Evolutionary conservation across 148 eudicot genomes (phyloP).

Genomic region (Cornus suecica): DNA sequence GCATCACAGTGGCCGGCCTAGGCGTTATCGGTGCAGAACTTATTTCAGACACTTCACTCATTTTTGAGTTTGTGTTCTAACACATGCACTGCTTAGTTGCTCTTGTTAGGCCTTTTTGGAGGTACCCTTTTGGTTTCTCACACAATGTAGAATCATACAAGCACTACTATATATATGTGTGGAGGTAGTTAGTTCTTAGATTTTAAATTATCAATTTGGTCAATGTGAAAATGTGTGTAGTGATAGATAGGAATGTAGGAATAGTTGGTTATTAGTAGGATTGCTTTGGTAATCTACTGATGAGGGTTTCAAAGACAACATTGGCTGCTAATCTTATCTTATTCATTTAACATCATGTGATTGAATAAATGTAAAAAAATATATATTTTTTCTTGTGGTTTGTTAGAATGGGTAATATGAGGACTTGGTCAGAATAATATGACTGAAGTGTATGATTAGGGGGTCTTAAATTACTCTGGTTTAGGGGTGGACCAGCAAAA

Average conservation of each 20-base stretch:
- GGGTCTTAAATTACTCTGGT: background rate
- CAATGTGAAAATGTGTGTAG: background rate
- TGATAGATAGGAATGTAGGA: background rate
- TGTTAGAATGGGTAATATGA: background rate
- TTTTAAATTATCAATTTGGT: too few relatives aligned
- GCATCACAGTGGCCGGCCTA: background rate
- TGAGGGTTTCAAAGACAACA: background rate
- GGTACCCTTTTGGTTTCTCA: background rate
- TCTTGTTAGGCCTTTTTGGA: background rate
- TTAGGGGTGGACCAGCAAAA: background rate
- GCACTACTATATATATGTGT: too few relatives aligned
- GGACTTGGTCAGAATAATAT: background rate
- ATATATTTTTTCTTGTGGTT: too few relatives aligned
- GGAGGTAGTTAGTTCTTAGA: too few relatives aligned
- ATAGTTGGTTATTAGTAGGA: too few relatives aligned
- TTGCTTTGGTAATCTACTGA: background rate
- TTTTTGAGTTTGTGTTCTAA: background rate
- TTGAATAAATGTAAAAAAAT: too few relatives aligned
- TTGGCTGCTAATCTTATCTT: background rate
- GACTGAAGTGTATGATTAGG: too few relatives aligned
- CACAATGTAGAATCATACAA: background rate
- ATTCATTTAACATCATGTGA: background rate
- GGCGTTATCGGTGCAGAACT: constrained; percentile 1
- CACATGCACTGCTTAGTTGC: background rate
- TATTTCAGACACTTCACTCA: constrained; percentile 6